Base-by-base conservation (phyloP, 768 basidiomycete species). In the Agrocybe pediades region DNA sequence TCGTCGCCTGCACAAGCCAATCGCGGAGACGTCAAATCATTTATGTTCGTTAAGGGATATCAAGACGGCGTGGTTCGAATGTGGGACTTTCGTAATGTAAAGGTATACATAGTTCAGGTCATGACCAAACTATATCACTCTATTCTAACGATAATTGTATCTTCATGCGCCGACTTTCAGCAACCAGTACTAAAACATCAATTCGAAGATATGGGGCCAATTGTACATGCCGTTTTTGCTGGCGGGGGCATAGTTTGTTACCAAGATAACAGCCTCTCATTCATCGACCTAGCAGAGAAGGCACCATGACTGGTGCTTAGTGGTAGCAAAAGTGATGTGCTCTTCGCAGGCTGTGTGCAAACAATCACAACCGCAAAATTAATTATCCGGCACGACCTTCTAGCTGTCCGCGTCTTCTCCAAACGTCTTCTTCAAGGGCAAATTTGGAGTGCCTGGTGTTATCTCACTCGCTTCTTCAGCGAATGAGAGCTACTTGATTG, bases 41-140 rank as follows among this genome's bases (percentile, higher is more conserved):
- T 67, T 47, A 69, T 76, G 53, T 83, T 80, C 64, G 74, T 71
- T 30, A 76, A 74, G 52, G 77, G 78, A 16, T 78, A 70, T 61
- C 66, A 68, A 27, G 80, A 82, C 57, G 75, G 77, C 16, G 58
- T 56, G 24, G 70, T 81, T 24, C 61, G 72, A 11, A 59, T 80
- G 24, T 81, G 80, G 78, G 83, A 83, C 61, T 78, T 73, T 65
- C 72, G 82, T 25, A 78, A 79, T 46, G 57, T 54, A 13, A 75
- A 75, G 72, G 81, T 77, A 70, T 49, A 68, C 29, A 47, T 33
- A 55, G 46, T 51, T 54, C 49, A n/a, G 13, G 3, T 36, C 4
- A 13, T 3, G n/a, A 13, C 33, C n/a, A 36, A 36, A 36, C 33
- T n/a, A 36, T 36, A 36, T 36, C 33, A 36, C 11, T 36, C 13